Conservation (phyloP, 1,284 basidiomycete genomes). For the Cryptococcus floricola region DNA sequence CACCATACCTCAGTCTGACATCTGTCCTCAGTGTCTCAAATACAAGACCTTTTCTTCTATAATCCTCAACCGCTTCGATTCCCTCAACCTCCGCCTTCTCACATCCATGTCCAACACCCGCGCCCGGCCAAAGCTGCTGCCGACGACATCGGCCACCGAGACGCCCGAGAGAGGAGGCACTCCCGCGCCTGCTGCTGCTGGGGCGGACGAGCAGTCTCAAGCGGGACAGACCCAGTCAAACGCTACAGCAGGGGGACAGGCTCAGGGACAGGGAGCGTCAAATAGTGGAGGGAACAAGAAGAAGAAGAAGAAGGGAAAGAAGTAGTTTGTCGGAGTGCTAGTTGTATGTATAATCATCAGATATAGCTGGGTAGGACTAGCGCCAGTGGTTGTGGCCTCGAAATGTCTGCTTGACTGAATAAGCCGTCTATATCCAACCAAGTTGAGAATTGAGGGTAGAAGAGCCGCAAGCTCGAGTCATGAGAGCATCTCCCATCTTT, state of each 20-base stretch:
- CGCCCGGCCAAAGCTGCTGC: constrained; percentile 4
- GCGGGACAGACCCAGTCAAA: background rate
- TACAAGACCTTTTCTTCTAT: constrained; percentile 90
- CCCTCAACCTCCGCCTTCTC: constrained; percentile 64
- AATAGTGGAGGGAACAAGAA: constrained; percentile 31
- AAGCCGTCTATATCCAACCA: too few relatives aligned
- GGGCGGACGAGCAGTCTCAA: background rate
- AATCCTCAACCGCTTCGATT: constrained; percentile 90
- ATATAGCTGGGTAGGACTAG: too few relatives aligned
- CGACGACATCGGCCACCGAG: constrained; percentile 1
- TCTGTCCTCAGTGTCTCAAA: constrained; percentile 69
- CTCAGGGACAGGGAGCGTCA: constrained; percentile 1
- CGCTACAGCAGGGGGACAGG: background rate
- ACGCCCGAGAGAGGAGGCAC: constrained; percentile 17
- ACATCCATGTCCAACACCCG: constrained; percentile 35
- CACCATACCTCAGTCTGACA: background rate
- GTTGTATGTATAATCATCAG: too few relatives aligned
- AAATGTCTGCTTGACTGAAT: too few relatives aligned
- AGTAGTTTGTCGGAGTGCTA: background rate
- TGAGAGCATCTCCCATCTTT: too few relatives aligned
- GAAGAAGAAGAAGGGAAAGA: constrained; percentile 36
- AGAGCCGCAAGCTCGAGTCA: too few relatives aligned
- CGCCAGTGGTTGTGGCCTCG: too few relatives aligned
- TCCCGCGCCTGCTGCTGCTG: constrained; percentile 10
- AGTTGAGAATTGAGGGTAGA: too few relatives aligned